phyloP scores from a whole-genome alignment of 495 filamentous ascomycete species.

The Niebla homalea region DNA sequence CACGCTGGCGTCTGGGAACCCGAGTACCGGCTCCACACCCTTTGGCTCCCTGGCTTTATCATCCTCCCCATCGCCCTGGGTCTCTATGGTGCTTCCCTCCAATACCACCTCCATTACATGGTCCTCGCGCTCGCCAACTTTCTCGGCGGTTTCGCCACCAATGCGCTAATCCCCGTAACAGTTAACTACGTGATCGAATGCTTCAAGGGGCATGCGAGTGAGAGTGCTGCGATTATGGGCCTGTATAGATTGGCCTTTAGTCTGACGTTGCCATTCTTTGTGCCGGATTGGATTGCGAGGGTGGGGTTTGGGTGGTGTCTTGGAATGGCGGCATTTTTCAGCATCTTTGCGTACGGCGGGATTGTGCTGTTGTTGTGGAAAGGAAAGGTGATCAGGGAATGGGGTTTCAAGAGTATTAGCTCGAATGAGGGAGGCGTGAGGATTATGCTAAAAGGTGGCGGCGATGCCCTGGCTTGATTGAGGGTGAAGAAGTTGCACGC shows the following conservation, averaged over 20 bases:
- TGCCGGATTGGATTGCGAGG: conserved; percentile 31
- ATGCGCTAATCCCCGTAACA: not conserved
- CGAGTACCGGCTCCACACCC: conserved; percentile 31
- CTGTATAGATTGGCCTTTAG: conserved; percentile 31
- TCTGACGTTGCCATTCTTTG: conserved; percentile 34
- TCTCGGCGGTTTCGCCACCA: conserved; percentile 28
- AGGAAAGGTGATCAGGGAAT: conserved; percentile 7
- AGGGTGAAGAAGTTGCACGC: too few species aligned
- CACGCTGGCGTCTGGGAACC: conserved; percentile 30
- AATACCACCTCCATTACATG: conserved; percentile 37
- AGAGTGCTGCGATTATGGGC: conserved; percentile 30
- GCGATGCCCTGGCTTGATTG: too few species aligned
- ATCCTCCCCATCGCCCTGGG: conserved; percentile 37
- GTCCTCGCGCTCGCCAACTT: conserved; percentile 31
- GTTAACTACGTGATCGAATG: conserved; percentile 39
- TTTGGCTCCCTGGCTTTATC: conserved; percentile 35
- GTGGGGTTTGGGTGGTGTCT: conserved; percentile 33
- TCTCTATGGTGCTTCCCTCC: conserved; percentile 32
- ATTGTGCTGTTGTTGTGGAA: conserved; percentile 21
- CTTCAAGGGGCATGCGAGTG: conserved; percentile 29
- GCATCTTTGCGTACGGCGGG: conserved; percentile 26
- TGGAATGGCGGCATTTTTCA: conserved; percentile 25
- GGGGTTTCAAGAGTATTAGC: conserved; percentile 1
- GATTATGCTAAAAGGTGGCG: not conserved
- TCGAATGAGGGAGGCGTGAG: not conserved